Conservation (phyloP, 345 rosid species). For the Pelargonium nanum region DNA sequence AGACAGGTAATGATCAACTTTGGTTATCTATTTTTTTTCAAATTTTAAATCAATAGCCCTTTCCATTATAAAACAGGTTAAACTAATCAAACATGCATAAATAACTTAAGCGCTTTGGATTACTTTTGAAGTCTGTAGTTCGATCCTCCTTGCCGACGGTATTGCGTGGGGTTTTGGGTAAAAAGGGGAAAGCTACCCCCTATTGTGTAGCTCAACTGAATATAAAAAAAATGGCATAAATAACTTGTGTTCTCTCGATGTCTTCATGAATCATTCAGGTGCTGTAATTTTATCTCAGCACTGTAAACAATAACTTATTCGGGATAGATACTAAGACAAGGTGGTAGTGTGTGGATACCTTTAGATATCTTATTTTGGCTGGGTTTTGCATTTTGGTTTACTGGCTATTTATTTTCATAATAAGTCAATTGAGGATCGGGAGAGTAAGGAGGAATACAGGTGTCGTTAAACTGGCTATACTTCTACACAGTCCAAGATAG, state of each 20-base stretch:
- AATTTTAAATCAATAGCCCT: conserved; percentile 7
- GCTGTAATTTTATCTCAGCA: not conserved
- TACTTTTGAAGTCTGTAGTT: no score
- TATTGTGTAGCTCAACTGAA: conserved; percentile 1
- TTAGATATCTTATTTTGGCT: not conserved
- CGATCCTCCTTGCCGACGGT: no score
- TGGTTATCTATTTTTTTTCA: not conserved
- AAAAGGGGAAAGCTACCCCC: no score
- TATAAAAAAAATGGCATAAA: not conserved
- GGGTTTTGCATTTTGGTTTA: not conserved
- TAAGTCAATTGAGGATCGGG: not conserved
- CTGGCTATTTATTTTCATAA: no score
- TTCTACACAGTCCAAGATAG: not conserved
- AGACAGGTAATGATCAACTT: conserved; percentile 55
- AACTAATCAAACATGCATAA: conserved; percentile 4
- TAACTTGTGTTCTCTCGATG: not conserved
- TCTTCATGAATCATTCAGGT: not conserved
- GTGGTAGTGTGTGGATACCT: not conserved
- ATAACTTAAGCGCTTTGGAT: no score
- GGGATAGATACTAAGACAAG: not conserved
- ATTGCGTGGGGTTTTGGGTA: no score
- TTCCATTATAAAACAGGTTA: conserved; percentile 2
- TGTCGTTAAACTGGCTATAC: not conserved
- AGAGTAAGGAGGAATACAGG: not conserved
- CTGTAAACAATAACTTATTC: not conserved